Conservation (phyloP, 805 yeast genomes). For the Lipomyces chichibuensis region DNA sequence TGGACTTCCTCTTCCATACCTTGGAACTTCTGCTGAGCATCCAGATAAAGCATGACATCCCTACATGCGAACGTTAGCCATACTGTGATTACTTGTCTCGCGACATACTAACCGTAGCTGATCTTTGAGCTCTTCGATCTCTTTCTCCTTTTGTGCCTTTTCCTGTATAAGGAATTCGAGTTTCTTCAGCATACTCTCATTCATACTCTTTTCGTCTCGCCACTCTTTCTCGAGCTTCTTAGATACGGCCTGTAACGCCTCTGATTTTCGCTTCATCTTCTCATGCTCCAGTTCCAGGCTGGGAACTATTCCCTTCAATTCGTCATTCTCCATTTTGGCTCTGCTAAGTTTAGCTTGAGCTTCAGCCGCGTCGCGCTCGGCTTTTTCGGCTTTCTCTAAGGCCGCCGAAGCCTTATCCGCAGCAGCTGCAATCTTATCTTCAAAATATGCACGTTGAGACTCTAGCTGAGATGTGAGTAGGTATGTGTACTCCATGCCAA, state of each 20-base stretch:
- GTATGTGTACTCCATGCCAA: constrained; percentile 78
- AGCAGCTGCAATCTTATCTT: constrained; percentile 51
- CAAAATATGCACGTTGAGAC: constrained; percentile 83
- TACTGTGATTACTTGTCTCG: not conserved
- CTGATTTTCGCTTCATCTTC: constrained; percentile 27
- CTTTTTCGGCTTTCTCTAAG: constrained; percentile 36
- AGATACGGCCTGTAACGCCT: constrained; percentile 36
- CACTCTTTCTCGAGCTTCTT: constrained; percentile 45
- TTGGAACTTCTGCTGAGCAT: constrained; percentile 70
- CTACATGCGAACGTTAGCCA: constrained; percentile 48
- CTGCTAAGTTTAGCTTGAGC: constrained; percentile 11
- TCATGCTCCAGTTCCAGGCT: constrained; percentile 27
- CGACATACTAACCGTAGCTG: constrained; percentile 37
- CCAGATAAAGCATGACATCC: constrained; percentile 80
- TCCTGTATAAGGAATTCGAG: constrained; percentile 46
- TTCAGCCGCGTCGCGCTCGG: constrained; percentile 34
- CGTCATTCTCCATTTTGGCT: constrained; percentile 19
- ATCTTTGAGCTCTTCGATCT: constrained; percentile 43
- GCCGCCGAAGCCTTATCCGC: constrained; percentile 40
- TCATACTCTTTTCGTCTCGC: constrained; percentile 54
- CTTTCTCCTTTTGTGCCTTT: constrained; percentile 34
- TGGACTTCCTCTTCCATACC: constrained; percentile 71
- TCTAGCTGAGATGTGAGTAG: constrained; percentile 78
- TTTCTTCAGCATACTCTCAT: constrained; percentile 49
- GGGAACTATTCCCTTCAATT: constrained; percentile 14